Percentiles rank a stretch among this genome's conserved stretches.
phyloP scores from a whole-genome alignment of 2,329 filamentous ascomycete species.

The Lachnellula cervina region DNA sequence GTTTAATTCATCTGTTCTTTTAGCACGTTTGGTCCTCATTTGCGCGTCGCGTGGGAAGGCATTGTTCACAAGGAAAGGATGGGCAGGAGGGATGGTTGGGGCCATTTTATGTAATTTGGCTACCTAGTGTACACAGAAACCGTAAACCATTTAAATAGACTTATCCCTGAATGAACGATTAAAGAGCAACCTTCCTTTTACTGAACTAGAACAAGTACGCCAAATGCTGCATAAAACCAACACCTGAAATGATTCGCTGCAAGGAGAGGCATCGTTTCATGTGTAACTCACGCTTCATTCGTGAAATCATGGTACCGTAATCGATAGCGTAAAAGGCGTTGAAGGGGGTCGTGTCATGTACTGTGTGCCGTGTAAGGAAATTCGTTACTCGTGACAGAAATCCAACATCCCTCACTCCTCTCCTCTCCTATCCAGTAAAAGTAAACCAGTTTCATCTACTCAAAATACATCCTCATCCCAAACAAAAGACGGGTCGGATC shows the following conservation, averaged over 20 bases:
- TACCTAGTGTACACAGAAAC: neutral
- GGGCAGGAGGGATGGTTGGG: neutral
- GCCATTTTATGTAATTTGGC: neutral
- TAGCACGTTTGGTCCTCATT: neutral
- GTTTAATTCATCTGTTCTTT: neutral
- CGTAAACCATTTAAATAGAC: neutral
- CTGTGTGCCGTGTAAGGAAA: neutral
- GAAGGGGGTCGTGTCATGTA: neutral
- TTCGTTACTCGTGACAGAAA: neutral
- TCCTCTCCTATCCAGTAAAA: neutral
- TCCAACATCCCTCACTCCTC: neutral
- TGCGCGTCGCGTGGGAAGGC: no score
- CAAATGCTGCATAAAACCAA: no score
- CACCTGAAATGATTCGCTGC: no score
- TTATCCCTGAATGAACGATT: neutral
- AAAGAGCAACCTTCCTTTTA: neutral
- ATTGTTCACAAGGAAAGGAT: no score
- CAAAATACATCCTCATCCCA: constrained; percentile 42
- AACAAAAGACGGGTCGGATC: constrained; percentile 30
- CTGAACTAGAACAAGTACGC: neutral
- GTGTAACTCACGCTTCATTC: no score
- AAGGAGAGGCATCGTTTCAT: no score
- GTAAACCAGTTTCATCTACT: constrained; percentile 4
- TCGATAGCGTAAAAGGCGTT: neutral
- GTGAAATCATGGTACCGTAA: neutral